Percentiles rank a stretch among this genome's conserved stretches.
These are phyloP conservation scores for Rugonectria rugulosa DNA, from an alignment of 2,329 filamentous ascomycete species.

Conservation along the genomic window DNA sequence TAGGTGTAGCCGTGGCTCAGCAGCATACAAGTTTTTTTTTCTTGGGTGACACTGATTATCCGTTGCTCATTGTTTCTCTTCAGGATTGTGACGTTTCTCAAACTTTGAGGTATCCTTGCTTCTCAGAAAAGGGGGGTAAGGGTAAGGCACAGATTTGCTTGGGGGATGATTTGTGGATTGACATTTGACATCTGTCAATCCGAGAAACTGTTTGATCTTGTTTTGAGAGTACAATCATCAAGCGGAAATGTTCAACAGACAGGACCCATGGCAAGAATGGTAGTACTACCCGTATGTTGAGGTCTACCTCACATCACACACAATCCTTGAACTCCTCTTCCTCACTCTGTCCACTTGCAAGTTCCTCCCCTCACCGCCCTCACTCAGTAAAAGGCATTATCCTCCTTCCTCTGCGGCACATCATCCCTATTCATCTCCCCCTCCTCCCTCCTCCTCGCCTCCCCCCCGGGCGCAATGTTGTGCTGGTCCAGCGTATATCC, in stretches of 20 bases:
- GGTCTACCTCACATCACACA: no score
- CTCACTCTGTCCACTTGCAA: no score
- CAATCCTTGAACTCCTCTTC: no score
- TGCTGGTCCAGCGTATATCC: slow-evolving; percentile 27
- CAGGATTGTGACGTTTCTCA: not conserved
- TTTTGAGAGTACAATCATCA: no score
- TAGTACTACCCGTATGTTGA: no score
- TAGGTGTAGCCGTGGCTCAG: not conserved
- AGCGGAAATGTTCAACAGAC: no score
- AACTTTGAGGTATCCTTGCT: not conserved
- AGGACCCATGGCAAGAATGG: not conserved
- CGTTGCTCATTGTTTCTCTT: not conserved
- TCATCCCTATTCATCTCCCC: slow-evolving; percentile 22
- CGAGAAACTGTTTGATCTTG: no score
- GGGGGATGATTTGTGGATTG: no score
- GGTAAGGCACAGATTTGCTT: no score
- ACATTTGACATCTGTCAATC: not conserved
- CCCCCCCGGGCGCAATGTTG: slow-evolving; percentile 22
- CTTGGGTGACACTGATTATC: not conserved
- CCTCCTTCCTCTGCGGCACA: slow-evolving; percentile 18
- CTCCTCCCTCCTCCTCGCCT: slow-evolving; percentile 7
- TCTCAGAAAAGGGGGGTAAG: no score
- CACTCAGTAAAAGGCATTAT: no score
- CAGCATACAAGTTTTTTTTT: not conserved
- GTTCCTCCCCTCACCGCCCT: no score